Conservation (phyloP, 345 rosid genomes). For the Gossypium raimondii region DNA sequence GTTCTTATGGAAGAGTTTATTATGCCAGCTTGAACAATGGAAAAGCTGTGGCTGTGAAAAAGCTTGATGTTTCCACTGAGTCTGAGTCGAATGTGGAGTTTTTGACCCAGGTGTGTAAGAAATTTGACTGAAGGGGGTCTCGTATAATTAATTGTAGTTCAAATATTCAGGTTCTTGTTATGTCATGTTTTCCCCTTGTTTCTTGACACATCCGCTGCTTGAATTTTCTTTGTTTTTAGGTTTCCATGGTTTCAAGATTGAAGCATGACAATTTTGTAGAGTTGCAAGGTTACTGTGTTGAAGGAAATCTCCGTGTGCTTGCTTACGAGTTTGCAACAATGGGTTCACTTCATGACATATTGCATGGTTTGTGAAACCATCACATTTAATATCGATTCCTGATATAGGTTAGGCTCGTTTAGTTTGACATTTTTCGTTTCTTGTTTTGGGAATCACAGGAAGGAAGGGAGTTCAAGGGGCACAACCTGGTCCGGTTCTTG, state of each 20-base stretch:
- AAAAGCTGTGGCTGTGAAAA: slow-evolving; percentile 79
- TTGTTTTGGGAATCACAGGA: slow-evolving; percentile 39
- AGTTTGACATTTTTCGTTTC: not conserved
- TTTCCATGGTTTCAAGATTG: slow-evolving; percentile 83
- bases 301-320: slow-evolving; percentile 80
- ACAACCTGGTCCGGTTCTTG: slow-evolving; percentile 97
- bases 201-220: not conserved
- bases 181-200: not conserved
- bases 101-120: slow-evolving; percentile 66
- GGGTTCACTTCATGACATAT: slow-evolving; percentile 96
- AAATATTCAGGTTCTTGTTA: not conserved
- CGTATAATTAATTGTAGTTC: not conserved
- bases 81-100: slow-evolving; percentile 77
- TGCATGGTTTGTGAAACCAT: slow-evolving; percentile 58
- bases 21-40: slow-evolving; percentile 63
- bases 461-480: slow-evolving; percentile 99
- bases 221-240: slow-evolving; percentile 33
- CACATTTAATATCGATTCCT: slow-evolving; percentile 1
- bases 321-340: slow-evolving; percentile 98
- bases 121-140: not conserved
- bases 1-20: slow-evolving; percentile 97
- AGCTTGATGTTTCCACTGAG: slow-evolving; percentile 83
- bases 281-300: slow-evolving; percentile 87
- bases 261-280: slow-evolving; percentile 80
- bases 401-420: not conserved